Evolutionary conservation across 148 eudicot species (phyloP).

Genomic region (Camellia japonica): DNA sequence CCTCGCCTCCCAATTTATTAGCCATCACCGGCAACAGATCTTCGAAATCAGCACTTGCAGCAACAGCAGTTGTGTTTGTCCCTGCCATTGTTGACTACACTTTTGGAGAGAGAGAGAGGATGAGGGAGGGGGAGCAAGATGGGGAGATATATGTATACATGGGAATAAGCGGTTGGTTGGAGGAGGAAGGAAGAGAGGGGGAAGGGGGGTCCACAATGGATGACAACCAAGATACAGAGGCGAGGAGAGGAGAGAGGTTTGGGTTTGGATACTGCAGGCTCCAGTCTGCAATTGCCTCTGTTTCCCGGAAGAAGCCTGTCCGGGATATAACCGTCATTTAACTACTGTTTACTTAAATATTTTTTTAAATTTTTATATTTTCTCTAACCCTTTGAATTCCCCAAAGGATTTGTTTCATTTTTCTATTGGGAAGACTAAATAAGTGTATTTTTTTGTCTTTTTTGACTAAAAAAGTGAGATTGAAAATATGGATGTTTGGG

Average conservation of each 20-base stretch:
- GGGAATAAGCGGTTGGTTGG: neutral
- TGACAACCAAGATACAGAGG: conserved; percentile 26
- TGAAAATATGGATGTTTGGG: too few relatives aligned
- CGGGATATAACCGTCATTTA: conserved; percentile 10
- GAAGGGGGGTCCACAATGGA: neutral
- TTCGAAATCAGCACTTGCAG: conserved; percentile 16
- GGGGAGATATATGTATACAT: conserved; percentile 3
- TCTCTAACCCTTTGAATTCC: neutral
- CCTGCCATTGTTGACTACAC: neutral
- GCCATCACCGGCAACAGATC: conserved; percentile 37
- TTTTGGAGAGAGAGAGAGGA: neutral
- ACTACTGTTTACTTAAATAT: too few relatives aligned
- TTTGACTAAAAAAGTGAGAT: too few relatives aligned
- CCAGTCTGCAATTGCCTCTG: conserved; percentile 17
- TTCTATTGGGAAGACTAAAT: too few relatives aligned
- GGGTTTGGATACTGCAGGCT: conserved; percentile 16
- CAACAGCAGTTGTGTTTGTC: neutral
- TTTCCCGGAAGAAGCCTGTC: conserved; percentile 21
- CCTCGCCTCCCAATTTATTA: conserved; percentile 35
- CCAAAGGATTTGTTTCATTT: neutral
- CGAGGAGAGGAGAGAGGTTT: conserved; percentile 14
- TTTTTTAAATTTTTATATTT: neutral
- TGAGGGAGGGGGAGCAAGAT: neutral
- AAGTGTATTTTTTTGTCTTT: too few relatives aligned
- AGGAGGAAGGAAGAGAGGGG: neutral